phyloP scores from a whole-genome alignment of 2,329 filamentous ascomycete genomes.

The Fusarium pseudonygamai region DNA sequence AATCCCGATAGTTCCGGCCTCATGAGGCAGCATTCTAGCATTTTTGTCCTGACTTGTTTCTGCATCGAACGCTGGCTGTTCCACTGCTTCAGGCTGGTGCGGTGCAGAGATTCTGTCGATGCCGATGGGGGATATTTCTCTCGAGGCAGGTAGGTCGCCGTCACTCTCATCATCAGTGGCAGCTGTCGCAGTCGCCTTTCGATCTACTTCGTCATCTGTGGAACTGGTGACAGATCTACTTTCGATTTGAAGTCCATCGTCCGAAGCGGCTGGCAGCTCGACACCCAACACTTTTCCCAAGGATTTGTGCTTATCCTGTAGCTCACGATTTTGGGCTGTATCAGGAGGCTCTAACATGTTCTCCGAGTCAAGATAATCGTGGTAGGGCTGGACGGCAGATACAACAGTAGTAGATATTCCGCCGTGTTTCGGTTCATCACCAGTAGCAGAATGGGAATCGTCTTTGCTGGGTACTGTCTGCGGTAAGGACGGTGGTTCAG shows the following conservation, averaged over 20 bases:
- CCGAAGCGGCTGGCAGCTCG: background rate
- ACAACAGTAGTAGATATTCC: background rate
- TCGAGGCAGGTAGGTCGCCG: slow-evolving; percentile 3
- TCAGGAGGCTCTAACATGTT: background rate
- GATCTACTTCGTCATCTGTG: background rate
- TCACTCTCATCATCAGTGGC: slow-evolving; percentile 24
- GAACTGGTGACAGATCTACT: background rate
- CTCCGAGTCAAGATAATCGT: background rate
- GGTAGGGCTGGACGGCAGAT: background rate
- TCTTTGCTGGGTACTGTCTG: background rate
- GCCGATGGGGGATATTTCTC: slow-evolving; percentile 7
- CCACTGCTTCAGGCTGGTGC: background rate
- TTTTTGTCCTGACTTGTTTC: background rate
- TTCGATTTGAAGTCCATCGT: background rate
- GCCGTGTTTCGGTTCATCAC: background rate
- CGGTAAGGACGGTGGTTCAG: background rate
- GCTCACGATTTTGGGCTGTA: background rate
- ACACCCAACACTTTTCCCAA: background rate
- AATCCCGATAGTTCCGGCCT: background rate
- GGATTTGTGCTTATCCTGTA: background rate
- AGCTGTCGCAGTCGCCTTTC: background rate
- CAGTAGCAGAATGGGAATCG: background rate
- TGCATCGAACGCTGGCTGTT: background rate
- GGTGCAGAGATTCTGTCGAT: slow-evolving; percentile 5
- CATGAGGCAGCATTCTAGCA: background rate